Evolutionary conservation across 2,329 filamentous ascomycete species (phyloP).

Genomic region (Fusarium decemcellulare): DNA sequence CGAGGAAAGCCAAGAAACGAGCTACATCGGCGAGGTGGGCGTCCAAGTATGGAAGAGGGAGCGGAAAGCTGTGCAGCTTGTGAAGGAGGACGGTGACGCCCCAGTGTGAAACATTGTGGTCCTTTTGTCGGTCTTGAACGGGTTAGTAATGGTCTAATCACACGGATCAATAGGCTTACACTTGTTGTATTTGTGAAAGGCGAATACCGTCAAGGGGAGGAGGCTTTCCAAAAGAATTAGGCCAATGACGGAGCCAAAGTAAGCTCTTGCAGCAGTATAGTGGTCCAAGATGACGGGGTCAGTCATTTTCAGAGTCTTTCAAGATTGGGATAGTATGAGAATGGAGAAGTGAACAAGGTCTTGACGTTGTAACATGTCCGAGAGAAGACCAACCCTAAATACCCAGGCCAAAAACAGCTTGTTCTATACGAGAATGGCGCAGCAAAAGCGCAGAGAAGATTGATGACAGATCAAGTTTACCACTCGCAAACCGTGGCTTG

Average conservation of each 20-base stretch:
- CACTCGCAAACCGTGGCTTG: too few relatives aligned
- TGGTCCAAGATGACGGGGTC: background rate
- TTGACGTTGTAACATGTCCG: background rate
- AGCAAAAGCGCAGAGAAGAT: background rate
- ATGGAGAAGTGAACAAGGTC: background rate
- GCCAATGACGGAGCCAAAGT: background rate
- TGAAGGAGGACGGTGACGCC: background rate
- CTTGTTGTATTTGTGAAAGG: background rate
- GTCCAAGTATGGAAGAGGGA: background rate
- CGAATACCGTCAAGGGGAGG: background rate
- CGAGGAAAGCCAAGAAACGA: background rate
- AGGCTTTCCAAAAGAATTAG: background rate
- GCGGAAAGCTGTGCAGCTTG: background rate
- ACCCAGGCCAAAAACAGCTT: background rate
- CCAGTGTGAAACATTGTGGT: background rate
- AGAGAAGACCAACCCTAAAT: background rate
- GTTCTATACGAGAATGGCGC: background rate
- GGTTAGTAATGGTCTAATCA: background rate
- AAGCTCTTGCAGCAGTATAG: background rate
- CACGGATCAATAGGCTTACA: background rate
- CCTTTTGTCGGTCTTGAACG: background rate
- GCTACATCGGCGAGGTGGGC: background rate
- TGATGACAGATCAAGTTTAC: background rate
- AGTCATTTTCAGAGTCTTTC: background rate
- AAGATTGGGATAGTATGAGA: background rate